Evolutionary conservation across 352 stramenopile species (phyloP), one percentile per base, ranked within the genome.

Genomic region (Globisporangium cystogenes): DNA sequence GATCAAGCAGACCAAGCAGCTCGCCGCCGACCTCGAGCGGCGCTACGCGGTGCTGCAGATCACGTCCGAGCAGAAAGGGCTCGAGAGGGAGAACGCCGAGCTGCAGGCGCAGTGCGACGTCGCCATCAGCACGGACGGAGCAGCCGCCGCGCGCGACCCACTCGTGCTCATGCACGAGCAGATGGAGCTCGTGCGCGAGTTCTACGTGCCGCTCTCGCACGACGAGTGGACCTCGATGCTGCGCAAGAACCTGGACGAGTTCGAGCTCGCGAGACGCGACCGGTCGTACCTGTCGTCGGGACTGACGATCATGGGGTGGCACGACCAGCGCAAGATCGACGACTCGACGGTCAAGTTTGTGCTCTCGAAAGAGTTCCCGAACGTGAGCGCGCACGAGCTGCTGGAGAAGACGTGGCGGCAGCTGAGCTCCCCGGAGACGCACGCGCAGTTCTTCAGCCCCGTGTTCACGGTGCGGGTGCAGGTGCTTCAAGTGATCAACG

Each of bases 401-500:
- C 67, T 73, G 53, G 59, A 70, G 36, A 68, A 64, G 10, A 75
- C 73, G 4, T 84, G 71, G 68, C 43, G 60, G 7, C 52, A 56
- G 12, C 53, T 81, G 20, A 61, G 53, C 1, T 57, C 20, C 7
- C 65, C 68, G 6, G 53, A 59, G 8, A 75, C 70, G 1, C 73
- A 79, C 51, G 60, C 56, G 1, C 48, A 46, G 4, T 77, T 82
- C 54, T 77, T 77, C 54, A 74, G 48, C 48, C 59, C 68, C 14
- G 54, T 57, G 3, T 60, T 77, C 41, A 64, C 59, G 1, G 63
- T 74, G 53, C 69, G 65, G 37, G 68, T 79, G 14, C 67, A 76
- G 47, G 48, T 87, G 20, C 52, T 87, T n/a, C 74, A 87, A 44
- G 49, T 72, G n/a, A 67, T 87, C 35, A 65, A 67, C 43, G 59